Percentiles rank a stretch among this genome's conserved stretches.
phyloP scores from a whole-genome alignment of 2,329 filamentous ascomycete genomes.

The Xylariaceae sp. region DNA sequence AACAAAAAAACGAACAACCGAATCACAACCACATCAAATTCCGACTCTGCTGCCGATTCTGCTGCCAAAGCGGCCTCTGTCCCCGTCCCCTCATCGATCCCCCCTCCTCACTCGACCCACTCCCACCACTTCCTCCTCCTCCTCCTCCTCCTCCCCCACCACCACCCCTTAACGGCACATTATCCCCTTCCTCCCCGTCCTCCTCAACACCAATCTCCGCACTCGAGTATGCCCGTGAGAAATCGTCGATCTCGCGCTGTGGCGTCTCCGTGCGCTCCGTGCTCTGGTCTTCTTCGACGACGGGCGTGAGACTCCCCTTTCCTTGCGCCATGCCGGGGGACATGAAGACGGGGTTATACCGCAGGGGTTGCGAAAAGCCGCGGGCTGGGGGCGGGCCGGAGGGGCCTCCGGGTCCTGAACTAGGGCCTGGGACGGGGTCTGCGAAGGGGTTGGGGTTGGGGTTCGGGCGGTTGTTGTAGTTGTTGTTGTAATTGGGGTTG shows the following conservation, averaged over 20 bases:
- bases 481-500: background rate
- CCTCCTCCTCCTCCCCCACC: constrained; percentile 1
- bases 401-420: background rate
- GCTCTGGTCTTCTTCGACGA: constrained; percentile 25
- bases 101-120: background rate
- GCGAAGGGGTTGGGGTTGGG: constrained; percentile 2
- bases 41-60: constrained; percentile 45
- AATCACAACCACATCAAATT: constrained; percentile 45
- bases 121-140: background rate
- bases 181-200: constrained; percentile 20
- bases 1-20: background rate
- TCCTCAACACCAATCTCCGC: constrained; percentile 38
- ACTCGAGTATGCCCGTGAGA: constrained; percentile 39
- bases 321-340: constrained; percentile 20
- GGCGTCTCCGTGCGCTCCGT: constrained; percentile 36
- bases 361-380: constrained; percentile 23
- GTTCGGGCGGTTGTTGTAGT: constrained; percentile 1
- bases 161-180: constrained; percentile 29
- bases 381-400: constrained; percentile 5
- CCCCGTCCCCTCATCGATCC: constrained; percentile 27
- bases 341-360: constrained; percentile 24
- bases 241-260: constrained; percentile 43
- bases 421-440: constrained; percentile 15
- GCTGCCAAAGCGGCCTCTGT: constrained; percentile 48
- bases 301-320: constrained; percentile 26